Conservation (phyloP, 1,139 yeast genomes). For the Zygoascus hellenicus region DNA sequence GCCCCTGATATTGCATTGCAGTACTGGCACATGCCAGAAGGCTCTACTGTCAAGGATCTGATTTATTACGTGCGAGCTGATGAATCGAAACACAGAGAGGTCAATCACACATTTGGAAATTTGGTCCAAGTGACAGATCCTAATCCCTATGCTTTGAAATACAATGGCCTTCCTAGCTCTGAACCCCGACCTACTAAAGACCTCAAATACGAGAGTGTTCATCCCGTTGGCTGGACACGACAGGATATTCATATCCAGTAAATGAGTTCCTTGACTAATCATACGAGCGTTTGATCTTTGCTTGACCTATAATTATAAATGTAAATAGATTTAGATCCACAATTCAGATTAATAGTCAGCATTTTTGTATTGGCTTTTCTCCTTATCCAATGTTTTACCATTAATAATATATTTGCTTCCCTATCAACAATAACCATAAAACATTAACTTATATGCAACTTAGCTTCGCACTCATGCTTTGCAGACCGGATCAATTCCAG, state of each 20-base stretch:
- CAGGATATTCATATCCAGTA: constrained; percentile 37
- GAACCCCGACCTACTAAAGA: constrained; percentile 54
- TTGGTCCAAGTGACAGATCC: constrained; percentile 49
- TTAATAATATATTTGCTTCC: neutral
- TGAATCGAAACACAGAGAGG: constrained; percentile 73
- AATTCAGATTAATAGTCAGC: neutral
- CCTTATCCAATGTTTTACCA: too few relatives aligned
- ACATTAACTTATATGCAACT: too few relatives aligned
- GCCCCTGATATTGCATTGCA: constrained; percentile 49
- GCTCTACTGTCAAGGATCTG: constrained; percentile 55
- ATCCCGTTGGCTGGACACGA: constrained; percentile 59
- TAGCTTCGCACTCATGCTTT: neutral
- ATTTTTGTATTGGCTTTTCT: too few relatives aligned
- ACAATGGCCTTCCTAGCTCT: constrained; percentile 29
- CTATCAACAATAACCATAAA: too few relatives aligned
- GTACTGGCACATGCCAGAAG: constrained; percentile 53
- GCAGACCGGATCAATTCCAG: constrained; percentile 58
- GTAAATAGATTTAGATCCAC: neutral
- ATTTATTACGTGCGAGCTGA: constrained; percentile 55
- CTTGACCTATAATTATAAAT: too few relatives aligned
- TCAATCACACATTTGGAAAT: constrained; percentile 70
- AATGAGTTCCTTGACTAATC: too few relatives aligned
- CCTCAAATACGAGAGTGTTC: constrained; percentile 42
- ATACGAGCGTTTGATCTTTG: too few relatives aligned
- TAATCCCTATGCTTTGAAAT: constrained; percentile 56